Conservation (phyloP, 1,284 basidiomycete genomes). For the Ganoderma meredithae region DNA sequence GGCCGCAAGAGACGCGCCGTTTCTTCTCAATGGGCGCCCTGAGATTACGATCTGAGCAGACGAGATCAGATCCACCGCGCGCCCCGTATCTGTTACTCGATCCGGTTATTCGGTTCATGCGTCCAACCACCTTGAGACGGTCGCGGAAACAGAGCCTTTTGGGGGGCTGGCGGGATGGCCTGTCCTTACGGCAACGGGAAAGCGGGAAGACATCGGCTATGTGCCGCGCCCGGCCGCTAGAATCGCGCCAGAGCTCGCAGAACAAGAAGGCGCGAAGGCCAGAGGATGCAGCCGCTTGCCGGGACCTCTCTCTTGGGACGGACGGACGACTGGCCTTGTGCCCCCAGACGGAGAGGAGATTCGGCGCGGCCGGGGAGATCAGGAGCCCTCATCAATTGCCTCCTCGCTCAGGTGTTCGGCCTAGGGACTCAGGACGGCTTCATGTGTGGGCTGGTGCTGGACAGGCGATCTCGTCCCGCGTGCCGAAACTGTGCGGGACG, state of each 20-base stretch:
- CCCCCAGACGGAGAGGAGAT: constrained; percentile 1
- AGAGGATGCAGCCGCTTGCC: neutral
- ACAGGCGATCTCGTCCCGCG: constrained; percentile 6
- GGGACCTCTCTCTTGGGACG: neutral
- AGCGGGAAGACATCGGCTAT: constrained; percentile 5
- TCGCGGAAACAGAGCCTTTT: neutral
- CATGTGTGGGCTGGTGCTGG: neutral
- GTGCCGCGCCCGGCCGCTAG: constrained; percentile 1
- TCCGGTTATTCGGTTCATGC: constrained; percentile 4
- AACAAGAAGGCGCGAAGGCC: neutral
- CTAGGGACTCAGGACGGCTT: neutral
- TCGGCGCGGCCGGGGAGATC: neutral
- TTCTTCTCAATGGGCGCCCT: neutral
- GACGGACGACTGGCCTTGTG: neutral
- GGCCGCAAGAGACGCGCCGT: constrained; percentile 6
- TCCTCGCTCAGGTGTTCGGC: neutral
- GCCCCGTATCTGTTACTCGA: constrained; percentile 21
- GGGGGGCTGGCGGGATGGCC: neutral
- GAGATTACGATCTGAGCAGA: constrained; percentile 27
- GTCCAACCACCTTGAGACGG: neutral
- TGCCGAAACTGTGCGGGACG: constrained; percentile 16
- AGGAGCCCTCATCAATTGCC: neutral
- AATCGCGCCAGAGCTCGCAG: neutral
- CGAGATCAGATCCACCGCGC: constrained; percentile 26
- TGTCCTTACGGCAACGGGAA: neutral